Evolutionary conservation across 495 filamentous ascomycete genomes (phyloP).

Genomic region (Cetradonia linearis): DNA sequence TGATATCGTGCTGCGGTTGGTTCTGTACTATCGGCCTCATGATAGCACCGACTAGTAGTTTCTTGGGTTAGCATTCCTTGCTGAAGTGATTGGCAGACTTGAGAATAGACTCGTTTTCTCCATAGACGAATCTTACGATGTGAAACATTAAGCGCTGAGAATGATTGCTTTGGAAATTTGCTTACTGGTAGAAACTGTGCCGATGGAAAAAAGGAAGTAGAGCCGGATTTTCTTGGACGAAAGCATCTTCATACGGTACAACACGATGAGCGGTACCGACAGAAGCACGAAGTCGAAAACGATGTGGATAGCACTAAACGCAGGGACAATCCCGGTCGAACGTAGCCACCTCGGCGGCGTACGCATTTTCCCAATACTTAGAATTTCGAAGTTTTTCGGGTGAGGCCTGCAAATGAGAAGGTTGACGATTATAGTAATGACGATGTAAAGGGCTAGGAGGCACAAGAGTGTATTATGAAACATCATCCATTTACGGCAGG

Average conservation of each 20-base stretch:
- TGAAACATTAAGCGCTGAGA: background rate
- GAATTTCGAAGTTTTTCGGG: constrained; percentile 11
- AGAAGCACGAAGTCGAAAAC: constrained; percentile 23
- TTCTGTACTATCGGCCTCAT: background rate
- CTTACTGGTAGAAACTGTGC: background rate
- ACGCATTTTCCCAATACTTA: background rate
- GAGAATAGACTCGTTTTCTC: background rate
- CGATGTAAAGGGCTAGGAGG: constrained; percentile 18
- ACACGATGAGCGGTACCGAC: background rate
- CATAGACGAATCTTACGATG: background rate
- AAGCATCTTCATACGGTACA: too few relatives aligned
- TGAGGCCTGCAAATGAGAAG: constrained; percentile 20
- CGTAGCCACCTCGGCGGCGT: constrained; percentile 11
- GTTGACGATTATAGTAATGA: constrained; percentile 17
- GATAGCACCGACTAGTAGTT: background rate
- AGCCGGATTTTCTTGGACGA: background rate
- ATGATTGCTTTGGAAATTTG: background rate
- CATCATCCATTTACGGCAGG: constrained; percentile 21
- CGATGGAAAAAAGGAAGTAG: background rate
- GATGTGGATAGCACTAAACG: constrained; percentile 21
- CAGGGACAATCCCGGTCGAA: constrained; percentile 1
- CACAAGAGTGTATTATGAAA: constrained; percentile 21
- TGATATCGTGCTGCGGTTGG: background rate
- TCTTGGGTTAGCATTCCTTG: background rate
- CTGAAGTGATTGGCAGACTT: background rate